A percentile compares a stretch with the other conserved stretches of the same genome.
phyloP scores from a whole-genome alignment of 306 rosid genomes.

The Fragaria nilgerrensis region DNA sequence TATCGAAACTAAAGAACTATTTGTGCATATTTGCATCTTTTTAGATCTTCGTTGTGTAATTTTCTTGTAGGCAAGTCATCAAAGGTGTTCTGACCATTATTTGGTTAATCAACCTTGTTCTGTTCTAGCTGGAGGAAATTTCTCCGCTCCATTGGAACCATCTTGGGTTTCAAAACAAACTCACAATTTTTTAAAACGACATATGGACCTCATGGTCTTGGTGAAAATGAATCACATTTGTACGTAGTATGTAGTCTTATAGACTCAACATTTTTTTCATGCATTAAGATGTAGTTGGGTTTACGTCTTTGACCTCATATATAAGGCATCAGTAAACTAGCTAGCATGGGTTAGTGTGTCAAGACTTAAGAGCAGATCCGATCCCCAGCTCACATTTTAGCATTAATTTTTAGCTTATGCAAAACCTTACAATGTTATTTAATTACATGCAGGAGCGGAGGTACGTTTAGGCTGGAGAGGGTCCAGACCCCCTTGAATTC shows the following conservation, averaged over 20 bases:
- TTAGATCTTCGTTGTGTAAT: not conserved
- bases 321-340: not conserved
- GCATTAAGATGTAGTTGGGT: not conserved
- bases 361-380: not conserved
- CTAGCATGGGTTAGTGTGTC: not conserved
- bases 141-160: too few species aligned
- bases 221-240: not conserved
- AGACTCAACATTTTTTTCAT: not conserved
- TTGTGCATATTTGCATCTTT: too few species aligned
- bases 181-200: not conserved
- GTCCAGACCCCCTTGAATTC: too few species aligned
- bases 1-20: too few species aligned
- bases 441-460: too few species aligned
- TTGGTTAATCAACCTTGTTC: not conserved
- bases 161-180: not conserved
- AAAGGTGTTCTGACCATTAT: not conserved
- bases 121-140: too few species aligned
- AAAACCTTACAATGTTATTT: not conserved
- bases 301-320: not conserved
- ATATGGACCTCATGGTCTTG: not conserved
- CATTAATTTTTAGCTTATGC: not conserved
- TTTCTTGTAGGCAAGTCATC: not conserved
- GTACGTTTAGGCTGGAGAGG: too few species aligned
- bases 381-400: not conserved
- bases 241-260: not conserved